Evolutionary conservation across 306 rosid genomes (phyloP).

Genomic region (Phaseolus lunatus): DNA sequence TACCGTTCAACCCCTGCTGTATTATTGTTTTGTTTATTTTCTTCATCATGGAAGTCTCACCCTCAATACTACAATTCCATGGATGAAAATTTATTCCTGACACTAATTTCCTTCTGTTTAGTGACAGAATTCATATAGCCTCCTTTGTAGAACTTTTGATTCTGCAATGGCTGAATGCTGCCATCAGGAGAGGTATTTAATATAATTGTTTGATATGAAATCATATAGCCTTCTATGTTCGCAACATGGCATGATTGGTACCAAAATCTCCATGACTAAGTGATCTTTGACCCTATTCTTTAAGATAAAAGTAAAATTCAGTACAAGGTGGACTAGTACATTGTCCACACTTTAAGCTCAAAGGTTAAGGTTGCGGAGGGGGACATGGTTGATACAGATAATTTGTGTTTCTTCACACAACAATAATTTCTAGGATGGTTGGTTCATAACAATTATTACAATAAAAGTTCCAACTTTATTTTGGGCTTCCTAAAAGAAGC

Average conservation of each 20-base stretch:
- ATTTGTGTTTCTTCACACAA: not conserved
- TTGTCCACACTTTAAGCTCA: not conserved
- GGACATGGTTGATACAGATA: not conserved
- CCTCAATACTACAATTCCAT: slow-evolving; percentile 3
- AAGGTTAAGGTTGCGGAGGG: not conserved
- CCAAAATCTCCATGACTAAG: too few species aligned
- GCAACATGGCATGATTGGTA: too few species aligned
- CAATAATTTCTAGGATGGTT: not conserved
- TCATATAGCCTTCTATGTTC: not conserved
- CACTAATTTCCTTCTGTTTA: slow-evolving; percentile 45
- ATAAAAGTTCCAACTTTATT: slow-evolving; percentile 12
- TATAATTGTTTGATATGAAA: slow-evolving; percentile 16
- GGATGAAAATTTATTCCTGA: slow-evolving; percentile 36
- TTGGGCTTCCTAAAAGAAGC: slow-evolving; percentile 1
- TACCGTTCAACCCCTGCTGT: slow-evolving; percentile 25
- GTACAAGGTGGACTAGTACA: not conserved
- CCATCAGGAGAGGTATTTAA: slow-evolving; percentile 85
- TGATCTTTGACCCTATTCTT: not conserved
- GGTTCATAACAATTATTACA: slow-evolving; percentile 1
- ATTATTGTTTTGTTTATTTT: slow-evolving; percentile 26
- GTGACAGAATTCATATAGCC: slow-evolving; percentile 82
- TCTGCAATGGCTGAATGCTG: slow-evolving; percentile 92
- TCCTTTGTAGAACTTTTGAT: slow-evolving; percentile 89
- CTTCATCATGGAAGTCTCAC: slow-evolving; percentile 1
- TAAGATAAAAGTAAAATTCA: not conserved